Evolutionary conservation across 257 asterid genomes (phyloP), one percentile per base, ranked within the genome.

Genomic region (Leonotis leonurus): DNA sequence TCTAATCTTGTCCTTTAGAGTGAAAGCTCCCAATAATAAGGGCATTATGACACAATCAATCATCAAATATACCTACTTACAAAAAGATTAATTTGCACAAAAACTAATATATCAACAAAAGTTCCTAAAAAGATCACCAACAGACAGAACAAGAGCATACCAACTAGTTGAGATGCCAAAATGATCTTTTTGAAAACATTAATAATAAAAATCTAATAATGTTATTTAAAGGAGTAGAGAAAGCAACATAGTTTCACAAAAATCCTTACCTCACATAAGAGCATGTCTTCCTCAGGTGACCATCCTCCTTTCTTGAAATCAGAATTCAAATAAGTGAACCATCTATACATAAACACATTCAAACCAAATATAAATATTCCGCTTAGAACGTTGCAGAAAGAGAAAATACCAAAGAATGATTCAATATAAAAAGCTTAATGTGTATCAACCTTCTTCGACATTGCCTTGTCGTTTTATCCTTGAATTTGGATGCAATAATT

Each of bases 231-330:
- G 40, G 41, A 65, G 61, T 37, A 39, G n/a, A n/a, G 24, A 69
- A 46, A 75, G 39, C 65, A 53, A 66, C 8, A n/a, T n/a, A 27
- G 37, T 14, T 20, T 20, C 36, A 58, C 17, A 33, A 1, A 13
- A 4, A 16, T 18, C 27, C 14, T 39, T 77, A 93, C 99, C 99
- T 93, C 96, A 59, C 99, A 93, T 39, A 93, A 77, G 65, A 93
- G 92, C 87, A 87, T 69, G 62, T 93, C 99, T 78, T 93, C 99
- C 80, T 93, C 99, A 27, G 97, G 96, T 17, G 97, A 85, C 99
- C 99, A 93, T 65, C 97, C 99, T 35, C 99, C 99, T 81, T 83
- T 93, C 95, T 93, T 93, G 87, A 93, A 93, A 77, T 89, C 99
- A 52, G 99, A 90, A 76, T 90, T 93, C 85, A 93, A 84, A 81